These are phyloP conservation scores for Chiua sp. DNA, from an alignment of 1,284 basidiomycete genomes.

Conservation along the genomic window DNA sequence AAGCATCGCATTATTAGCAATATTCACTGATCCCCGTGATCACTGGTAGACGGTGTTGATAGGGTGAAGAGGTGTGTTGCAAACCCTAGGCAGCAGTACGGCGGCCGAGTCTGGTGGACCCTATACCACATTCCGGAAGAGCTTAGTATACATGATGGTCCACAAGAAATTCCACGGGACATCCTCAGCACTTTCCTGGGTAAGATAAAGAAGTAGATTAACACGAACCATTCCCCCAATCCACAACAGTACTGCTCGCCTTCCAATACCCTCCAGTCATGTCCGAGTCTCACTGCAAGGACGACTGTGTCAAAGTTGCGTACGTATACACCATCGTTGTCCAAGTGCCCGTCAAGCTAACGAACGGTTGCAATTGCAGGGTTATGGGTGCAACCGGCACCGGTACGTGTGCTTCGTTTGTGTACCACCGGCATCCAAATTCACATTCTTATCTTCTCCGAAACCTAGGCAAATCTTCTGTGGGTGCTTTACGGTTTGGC, in stretches of 20 bases:
- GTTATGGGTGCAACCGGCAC: slow-evolving; percentile 11
- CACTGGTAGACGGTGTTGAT: too few relatives aligned
- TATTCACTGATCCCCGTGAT: too few relatives aligned
- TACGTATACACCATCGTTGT: background rate
- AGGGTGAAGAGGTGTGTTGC: too few relatives aligned
- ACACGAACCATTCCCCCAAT: background rate
- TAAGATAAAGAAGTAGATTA: background rate
- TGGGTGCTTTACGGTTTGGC: slow-evolving; percentile 19
- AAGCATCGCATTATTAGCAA: too few relatives aligned
- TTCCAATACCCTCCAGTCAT: background rate
- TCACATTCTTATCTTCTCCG: background rate
- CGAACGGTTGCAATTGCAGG: background rate
- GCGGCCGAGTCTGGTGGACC: background rate
- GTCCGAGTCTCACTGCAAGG: too few relatives aligned
- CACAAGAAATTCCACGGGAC: too few relatives aligned
- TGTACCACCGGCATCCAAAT: background rate
- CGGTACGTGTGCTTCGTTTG: background rate
- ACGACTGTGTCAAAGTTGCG: too few relatives aligned
- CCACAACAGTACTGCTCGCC: background rate
- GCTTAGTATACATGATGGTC: too few relatives aligned
- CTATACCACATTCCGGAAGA: too few relatives aligned
- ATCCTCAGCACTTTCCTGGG: background rate
- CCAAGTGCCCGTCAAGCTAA: background rate
- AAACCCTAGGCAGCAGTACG: too few relatives aligned
- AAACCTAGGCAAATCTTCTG: slow-evolving; percentile 9